Conservation (phyloP, 176 grass and related monocot genomes). For the Neostapfia colusana region DNA sequence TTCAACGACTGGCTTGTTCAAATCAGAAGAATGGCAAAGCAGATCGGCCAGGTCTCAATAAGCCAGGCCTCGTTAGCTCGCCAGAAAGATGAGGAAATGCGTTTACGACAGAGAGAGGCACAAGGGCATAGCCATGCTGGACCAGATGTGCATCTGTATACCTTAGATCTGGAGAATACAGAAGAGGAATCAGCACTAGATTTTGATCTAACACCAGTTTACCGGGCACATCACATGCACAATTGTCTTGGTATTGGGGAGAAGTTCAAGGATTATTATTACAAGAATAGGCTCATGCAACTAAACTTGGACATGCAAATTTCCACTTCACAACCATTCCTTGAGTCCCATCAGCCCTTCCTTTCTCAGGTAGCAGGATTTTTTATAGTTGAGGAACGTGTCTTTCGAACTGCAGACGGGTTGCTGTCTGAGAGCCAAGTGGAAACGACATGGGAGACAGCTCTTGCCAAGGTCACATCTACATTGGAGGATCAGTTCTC, state of each 20-base stretch:
- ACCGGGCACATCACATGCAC: conserved; percentile 77
- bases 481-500: conserved; percentile 75
- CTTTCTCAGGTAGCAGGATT: conserved; percentile 49
- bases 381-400: conserved; percentile 8
- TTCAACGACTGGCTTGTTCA: conserved; percentile 95
- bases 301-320: conserved; percentile 93
- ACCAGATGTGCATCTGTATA: conserved; percentile 53
- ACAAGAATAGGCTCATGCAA: conserved; percentile 85
- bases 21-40: conserved; percentile 65
- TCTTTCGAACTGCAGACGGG: conserved; percentile 8
- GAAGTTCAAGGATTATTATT: conserved; percentile 85
- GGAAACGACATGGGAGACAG: conserved; percentile 73
- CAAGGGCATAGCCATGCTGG: conserved; percentile 55
- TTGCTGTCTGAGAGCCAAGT: conserved; percentile 25
- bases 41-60: conserved; percentile 82
- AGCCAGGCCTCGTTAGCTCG: conserved; percentile 69
- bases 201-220: conserved; percentile 79
- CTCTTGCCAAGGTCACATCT: conserved; percentile 72
- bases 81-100: conserved; percentile 71
- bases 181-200: conserved; percentile 63
- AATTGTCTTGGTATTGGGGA: conserved; percentile 69
- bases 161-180: conserved; percentile 48
- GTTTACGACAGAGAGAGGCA: conserved; percentile 51
- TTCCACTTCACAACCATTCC: conserved; percentile 68
- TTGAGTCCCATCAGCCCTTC: conserved; percentile 83